Evolutionary conservation across 1,284 basidiomycete species (phyloP).

Genomic region (Schizophyllum commune): DNA sequence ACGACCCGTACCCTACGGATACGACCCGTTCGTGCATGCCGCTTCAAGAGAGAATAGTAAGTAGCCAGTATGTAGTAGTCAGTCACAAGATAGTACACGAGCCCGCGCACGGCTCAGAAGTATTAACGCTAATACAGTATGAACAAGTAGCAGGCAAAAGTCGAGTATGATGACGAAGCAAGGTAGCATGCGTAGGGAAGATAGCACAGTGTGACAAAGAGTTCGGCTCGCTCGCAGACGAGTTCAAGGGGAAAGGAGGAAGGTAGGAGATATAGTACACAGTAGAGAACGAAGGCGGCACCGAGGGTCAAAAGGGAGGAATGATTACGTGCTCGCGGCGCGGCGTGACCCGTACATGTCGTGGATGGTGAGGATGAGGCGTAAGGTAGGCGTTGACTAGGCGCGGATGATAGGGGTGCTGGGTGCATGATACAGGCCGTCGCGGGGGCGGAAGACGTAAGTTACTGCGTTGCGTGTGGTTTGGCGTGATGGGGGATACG

Average conservation of each 20-base stretch:
- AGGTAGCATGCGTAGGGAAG: background rate
- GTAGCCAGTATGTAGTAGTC: background rate
- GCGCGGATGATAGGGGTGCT: background rate
- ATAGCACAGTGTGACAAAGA: background rate
- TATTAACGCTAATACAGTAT: background rate
- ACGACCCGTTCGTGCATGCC: background rate
- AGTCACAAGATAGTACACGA: background rate
- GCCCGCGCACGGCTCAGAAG: background rate
- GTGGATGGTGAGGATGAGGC: background rate
- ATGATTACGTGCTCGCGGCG: background rate
- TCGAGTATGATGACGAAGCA: background rate
- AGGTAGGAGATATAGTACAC: background rate
- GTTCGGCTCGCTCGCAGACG: background rate
- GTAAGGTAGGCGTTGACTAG: background rate
- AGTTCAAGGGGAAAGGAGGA: background rate
- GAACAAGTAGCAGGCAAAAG: background rate
- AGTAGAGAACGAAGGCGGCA: background rate
- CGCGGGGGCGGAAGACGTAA: background rate
- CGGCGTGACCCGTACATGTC: background rate
- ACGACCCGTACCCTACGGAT: background rate
- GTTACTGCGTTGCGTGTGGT: background rate
- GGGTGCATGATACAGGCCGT: background rate
- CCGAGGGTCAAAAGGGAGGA: background rate
- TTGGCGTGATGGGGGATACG: background rate
- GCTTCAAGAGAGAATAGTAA: background rate